phyloP scores from a whole-genome alignment of 202 grass and related monocot species.

The Tripidium arundinaceum region DNA sequence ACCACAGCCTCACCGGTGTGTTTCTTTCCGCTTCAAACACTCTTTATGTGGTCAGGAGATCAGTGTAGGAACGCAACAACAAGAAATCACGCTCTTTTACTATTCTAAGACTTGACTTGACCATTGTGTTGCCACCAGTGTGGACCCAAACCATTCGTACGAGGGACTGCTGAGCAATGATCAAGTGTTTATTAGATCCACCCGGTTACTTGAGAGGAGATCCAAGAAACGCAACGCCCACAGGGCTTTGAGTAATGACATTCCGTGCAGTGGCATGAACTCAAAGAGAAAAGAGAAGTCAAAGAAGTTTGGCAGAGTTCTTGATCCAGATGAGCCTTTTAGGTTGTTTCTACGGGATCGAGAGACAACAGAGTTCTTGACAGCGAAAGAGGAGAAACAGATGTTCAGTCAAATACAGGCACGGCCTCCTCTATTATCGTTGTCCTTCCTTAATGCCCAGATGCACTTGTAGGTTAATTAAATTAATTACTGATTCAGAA shows the following conservation, averaged over 20 bases:
- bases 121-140: constrained; percentile 27
- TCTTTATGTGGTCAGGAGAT: not conserved
- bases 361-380: constrained; percentile 70
- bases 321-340: constrained; percentile 67
- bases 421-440: constrained; percentile 14
- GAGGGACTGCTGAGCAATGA: constrained; percentile 30
- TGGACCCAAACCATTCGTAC: not conserved
- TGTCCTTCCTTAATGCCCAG: constrained; percentile 4
- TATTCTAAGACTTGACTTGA: not conserved
- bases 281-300: constrained; percentile 36
- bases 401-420: constrained; percentile 82
- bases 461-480: not conserved
- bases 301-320: constrained; percentile 54
- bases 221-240: constrained; percentile 52
- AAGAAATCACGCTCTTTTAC: not conserved
- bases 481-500: not conserved
- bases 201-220: constrained; percentile 57
- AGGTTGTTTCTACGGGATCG: constrained; percentile 64
- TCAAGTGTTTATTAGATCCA: constrained; percentile 60
- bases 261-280: constrained; percentile 1
- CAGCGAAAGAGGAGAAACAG: constrained; percentile 70
- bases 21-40: not conserved
- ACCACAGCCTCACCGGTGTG: constrained; percentile 31
- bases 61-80: not conserved
- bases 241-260: constrained; percentile 33